Base-by-base conservation (phyloP, 1,284 basidiomycete species). In the Malassezia equina region DNA sequence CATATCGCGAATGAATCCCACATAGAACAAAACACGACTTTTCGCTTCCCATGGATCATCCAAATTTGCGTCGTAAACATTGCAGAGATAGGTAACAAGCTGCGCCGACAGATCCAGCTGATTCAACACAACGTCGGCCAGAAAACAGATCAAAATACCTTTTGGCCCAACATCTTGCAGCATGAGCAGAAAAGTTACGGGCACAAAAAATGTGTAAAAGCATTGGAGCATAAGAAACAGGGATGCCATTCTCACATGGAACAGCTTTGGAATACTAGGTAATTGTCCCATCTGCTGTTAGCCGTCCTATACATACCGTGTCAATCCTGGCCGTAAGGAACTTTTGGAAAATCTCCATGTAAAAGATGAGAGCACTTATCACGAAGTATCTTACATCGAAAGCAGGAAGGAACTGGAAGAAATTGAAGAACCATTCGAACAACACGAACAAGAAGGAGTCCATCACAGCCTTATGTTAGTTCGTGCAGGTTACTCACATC, bases 331-430 rank as follows among this genome's bases (percentile, higher is more conserved):
- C 93, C 2, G 84, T 83, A 55, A 90, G 83, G 28, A 99, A 81
- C 91, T 91, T 96, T 75, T 99, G 94, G 76, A 98, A 98, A 52
- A 88, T 90, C 75, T 96, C 96, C 66, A 96, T 81, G 67, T 95
- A 93, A 13, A 96, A 81, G 19, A 99, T 78, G 62, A 89, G 83
- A 17, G 87, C 85, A 71, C 95, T 96, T 81, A 95, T 87, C 62
- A 17, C 7, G 11, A 40, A 33, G 8, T 19, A 45, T 11, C 33
- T 27, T 12, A 24, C 17, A 24, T 43, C 41, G 32, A 43, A 42
- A 15, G n/a, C n/a, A 33, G 33, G 36, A 32, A 40, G 36, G 31
- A 34, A 46, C 9, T 23, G 9, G 15, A 43, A 47, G 9, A 51
- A 32, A 7, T 40, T 43, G 12, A 57, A 25, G 21, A 46, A 17